A percentile compares a stretch with the other conserved stretches of the same genome.
phyloP scores from a whole-genome alignment of 352 stramenopile genomes.

The Bremia lactucae region DNA sequence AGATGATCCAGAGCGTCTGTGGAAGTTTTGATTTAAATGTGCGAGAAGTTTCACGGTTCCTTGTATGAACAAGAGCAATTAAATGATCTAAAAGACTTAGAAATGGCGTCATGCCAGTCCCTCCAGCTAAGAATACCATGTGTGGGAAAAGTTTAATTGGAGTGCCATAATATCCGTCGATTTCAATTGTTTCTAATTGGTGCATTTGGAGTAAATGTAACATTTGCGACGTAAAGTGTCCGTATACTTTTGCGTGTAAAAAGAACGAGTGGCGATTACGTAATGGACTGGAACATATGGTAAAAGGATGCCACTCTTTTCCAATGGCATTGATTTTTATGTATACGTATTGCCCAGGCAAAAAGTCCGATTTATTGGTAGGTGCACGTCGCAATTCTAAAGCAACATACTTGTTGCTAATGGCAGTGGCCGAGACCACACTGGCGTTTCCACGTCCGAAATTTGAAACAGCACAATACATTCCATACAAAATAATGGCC shows the following conservation, averaged over 20 bases:
- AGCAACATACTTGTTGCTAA: conserved; percentile 41
- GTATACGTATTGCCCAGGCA: conserved; percentile 64
- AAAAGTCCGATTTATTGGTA: conserved; percentile 18
- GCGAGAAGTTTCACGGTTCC: conserved; percentile 8
- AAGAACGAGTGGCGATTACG: conserved; percentile 30
- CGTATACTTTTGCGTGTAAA: conserved; percentile 54
- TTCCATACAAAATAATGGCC: conserved; percentile 38
- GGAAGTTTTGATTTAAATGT: conserved; percentile 21
- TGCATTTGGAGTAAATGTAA: conserved; percentile 34
- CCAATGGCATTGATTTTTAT: conserved; percentile 47
- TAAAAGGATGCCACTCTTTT: conserved; percentile 67
- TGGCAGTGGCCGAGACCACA: conserved; percentile 27
- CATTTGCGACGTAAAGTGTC: conserved; percentile 40
- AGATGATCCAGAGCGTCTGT: conserved; percentile 39
- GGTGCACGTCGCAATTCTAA: conserved; percentile 39
- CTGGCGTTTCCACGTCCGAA: conserved; percentile 30
- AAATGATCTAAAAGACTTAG: conserved; percentile 52
- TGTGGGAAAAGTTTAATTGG: conserved; percentile 31
- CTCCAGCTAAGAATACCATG: conserved; percentile 64
- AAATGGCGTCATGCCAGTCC: conserved; percentile 68
- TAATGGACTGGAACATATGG: conserved; percentile 56
- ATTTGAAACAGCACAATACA: conserved; percentile 46
- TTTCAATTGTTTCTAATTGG: conserved; percentile 28
- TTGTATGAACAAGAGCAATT: conserved; percentile 18
- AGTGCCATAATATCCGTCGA: conserved; percentile 69